A percentile compares a stretch with the other conserved stretches of the same genome.
Conservation (phyloP, 2,329 filamentous ascomycete species). For the Botrytis elliptica region DNA sequence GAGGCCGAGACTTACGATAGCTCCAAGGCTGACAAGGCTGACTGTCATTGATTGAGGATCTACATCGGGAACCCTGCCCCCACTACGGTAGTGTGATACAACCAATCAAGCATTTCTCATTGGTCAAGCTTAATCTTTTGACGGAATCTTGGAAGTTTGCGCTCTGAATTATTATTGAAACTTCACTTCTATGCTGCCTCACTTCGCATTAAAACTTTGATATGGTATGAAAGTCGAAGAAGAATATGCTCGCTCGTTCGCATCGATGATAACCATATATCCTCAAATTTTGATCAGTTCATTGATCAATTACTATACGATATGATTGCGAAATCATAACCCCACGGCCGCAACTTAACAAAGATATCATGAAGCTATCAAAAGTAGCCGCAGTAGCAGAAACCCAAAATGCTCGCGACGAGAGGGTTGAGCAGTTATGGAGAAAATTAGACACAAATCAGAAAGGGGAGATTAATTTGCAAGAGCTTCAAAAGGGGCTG, state of each 20-base stretch:
- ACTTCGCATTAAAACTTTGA: slow-evolving; percentile 6
- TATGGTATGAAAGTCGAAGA: slow-evolving; percentile 10
- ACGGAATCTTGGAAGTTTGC: slow-evolving; percentile 16
- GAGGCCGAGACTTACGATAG: background rate
- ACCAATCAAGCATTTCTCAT: slow-evolving; percentile 22
- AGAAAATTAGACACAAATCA: slow-evolving; percentile 72
- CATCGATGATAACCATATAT: slow-evolving; percentile 30
- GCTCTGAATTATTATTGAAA: slow-evolving; percentile 14
- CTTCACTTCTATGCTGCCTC: background rate
- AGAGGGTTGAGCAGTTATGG: slow-evolving; percentile 83
- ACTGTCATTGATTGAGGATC: background rate
- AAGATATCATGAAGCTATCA: slow-evolving; percentile 30
- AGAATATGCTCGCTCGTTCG: slow-evolving; percentile 11
- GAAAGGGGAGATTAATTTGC: slow-evolving; percentile 78
- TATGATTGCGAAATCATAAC: slow-evolving; percentile 33
- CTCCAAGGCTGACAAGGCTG: slow-evolving; percentile 23
- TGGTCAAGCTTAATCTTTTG: slow-evolving; percentile 18
- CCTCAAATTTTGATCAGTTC: slow-evolving; percentile 22
- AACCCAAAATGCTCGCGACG: slow-evolving; percentile 74
- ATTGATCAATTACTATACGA: slow-evolving; percentile 21
- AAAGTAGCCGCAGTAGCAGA: slow-evolving; percentile 76
- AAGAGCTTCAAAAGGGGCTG: slow-evolving; percentile 80
- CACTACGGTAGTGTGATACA: slow-evolving; percentile 12
- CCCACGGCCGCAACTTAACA: slow-evolving; percentile 19
- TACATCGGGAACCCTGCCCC: background rate